Conservation (phyloP, 2,329 filamentous ascomycete species). For the Ambrosiella xylebori region DNA sequence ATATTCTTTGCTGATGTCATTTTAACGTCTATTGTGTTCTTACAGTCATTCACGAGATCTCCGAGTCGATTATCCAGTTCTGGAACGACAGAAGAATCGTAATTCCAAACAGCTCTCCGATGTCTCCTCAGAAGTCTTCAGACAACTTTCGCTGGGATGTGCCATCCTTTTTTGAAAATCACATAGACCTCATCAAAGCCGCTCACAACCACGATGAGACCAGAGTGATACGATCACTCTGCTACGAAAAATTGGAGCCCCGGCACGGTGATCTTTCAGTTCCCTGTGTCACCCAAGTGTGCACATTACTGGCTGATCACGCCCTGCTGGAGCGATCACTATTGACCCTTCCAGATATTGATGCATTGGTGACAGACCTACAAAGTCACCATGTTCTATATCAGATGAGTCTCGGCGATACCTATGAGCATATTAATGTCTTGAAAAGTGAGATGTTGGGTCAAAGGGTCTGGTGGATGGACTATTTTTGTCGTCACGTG, state of each 20-base stretch:
- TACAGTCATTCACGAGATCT: too few relatives aligned
- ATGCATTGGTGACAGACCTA: not conserved
- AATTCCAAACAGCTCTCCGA: too few relatives aligned
- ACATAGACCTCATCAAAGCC: not conserved
- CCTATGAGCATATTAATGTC: not conserved
- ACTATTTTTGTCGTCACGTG: not conserved
- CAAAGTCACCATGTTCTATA: not conserved
- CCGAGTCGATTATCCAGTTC: too few relatives aligned
- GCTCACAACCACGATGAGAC: not conserved
- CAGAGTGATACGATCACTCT: not conserved
- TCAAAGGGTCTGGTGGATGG: not conserved
- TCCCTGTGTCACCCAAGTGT: not conserved
- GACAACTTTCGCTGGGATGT: not conserved
- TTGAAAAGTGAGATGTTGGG: not conserved
- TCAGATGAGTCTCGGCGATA: too few relatives aligned
- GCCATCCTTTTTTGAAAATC: not conserved
- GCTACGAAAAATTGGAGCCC: not conserved
- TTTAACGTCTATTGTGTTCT: too few relatives aligned
- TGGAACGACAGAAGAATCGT: too few relatives aligned
- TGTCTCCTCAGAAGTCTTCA: not conserved
- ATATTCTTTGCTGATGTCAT: too few relatives aligned
- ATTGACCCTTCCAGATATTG: not conserved
- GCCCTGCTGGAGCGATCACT: not conserved
- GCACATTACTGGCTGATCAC: not conserved
- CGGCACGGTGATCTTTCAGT: too few relatives aligned